Evolutionary conservation across 2,329 filamentous ascomycete genomes (phyloP), one percentile per base, ranked within the genome.

Genomic region (Niveomyces coronatus): DNA sequence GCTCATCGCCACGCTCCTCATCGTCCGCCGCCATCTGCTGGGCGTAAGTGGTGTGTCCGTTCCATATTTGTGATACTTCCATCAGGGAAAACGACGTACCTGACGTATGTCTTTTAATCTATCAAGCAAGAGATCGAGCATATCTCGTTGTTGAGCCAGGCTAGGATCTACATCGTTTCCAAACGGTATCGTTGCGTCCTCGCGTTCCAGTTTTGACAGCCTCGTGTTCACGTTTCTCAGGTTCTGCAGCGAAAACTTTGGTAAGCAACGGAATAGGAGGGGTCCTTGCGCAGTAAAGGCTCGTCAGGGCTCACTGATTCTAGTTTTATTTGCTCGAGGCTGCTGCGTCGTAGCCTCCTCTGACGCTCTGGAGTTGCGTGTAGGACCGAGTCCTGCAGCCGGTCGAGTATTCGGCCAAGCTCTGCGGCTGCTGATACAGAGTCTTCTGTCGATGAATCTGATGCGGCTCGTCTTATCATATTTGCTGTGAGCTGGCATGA

Each of bases 131-230:
- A 72, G 65, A 49, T 84, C 81, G 36, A 87, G 66, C 5, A 75
- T 54, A 24, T 82, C 76, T 41, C 79, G 71, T 50, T 85, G 82
- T 30, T 63, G 61, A 43, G 74, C 68, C 22, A 89, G 19, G 19
- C 23, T 14, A 29, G 30, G 30, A n/a, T 17, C 37, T 11, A 24
- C 17, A 15, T 23, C 30, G 4, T 24, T 22, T 15, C 24, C 34
- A 28, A 30, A 35, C 4, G 37, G 15, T 11, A 20, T 14, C 17
- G 37, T 15, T 4, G 31, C 58, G 5, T 76, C 70, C 48, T 82
- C 75, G 49, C 85, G 81, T 54, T 87, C 84, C 29, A 86, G 70
- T 42, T 71, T 77, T 15, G 80, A 71, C 40, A 88, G 73, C 20
- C 84, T 68, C 1, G 68, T 70, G 28, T 78, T 75, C 15, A 84